These are phyloP conservation scores for Mallotus japonicus DNA, from an alignment of 441 rosid species.

Conservation along the genomic window DNA sequence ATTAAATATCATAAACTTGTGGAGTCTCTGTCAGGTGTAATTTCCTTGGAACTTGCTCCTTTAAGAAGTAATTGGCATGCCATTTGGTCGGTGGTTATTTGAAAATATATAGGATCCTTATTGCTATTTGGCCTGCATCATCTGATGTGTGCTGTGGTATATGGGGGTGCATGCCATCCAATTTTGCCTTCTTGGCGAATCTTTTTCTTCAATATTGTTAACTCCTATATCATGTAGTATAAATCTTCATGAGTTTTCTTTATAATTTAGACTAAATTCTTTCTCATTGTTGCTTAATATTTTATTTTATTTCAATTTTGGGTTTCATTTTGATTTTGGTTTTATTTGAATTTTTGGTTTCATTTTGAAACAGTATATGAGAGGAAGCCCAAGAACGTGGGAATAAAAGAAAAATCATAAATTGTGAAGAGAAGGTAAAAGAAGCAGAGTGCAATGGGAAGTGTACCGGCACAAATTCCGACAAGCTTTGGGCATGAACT, in stretches of 20 bases:
- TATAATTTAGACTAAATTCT: too few species aligned
- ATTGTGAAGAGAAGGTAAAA: too few species aligned
- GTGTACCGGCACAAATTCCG: too few species aligned
- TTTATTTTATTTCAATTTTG: too few species aligned
- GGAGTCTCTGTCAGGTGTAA: neutral
- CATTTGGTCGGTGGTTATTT: neutral
- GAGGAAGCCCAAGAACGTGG: too few species aligned
- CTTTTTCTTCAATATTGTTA: neutral
- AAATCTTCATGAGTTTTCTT: neutral
- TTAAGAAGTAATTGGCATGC: neutral
- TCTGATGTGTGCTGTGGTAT: neutral
- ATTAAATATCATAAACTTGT: conserved; percentile 11
- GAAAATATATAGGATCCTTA: conserved; percentile 4
- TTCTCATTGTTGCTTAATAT: too few species aligned
- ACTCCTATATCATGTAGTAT: neutral
- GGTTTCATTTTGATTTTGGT: too few species aligned
- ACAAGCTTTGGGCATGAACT: too few species aligned
- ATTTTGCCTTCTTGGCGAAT: neutral
- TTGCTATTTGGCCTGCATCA: neutral
- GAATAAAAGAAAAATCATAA: too few species aligned
- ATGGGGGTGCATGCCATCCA: neutral
- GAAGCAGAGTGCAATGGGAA: too few species aligned
- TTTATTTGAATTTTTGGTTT: too few species aligned
- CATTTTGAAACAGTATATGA: too few species aligned
- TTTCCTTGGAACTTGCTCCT: neutral